Evolutionary conservation across 2,329 filamentous ascomycete species (phyloP).

Genomic region (Orbilia oligospora): DNA sequence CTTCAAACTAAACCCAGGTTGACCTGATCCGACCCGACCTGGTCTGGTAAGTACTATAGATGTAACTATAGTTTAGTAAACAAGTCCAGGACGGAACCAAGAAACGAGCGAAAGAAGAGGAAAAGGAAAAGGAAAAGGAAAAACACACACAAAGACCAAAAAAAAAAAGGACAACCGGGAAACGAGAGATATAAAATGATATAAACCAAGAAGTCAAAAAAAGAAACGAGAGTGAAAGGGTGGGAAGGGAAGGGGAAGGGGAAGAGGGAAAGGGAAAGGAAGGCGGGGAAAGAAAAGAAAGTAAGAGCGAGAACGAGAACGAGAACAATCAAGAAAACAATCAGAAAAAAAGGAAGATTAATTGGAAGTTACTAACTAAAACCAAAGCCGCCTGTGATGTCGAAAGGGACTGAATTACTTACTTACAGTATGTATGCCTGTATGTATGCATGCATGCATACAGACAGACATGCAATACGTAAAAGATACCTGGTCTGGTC

Average conservation of each 20-base stretch:
- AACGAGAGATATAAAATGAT: slow-evolving; percentile 20
- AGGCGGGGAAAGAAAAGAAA: slow-evolving; percentile 8
- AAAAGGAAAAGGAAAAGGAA: slow-evolving; percentile 5
- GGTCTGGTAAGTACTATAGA: too few species aligned
- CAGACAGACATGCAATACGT: slow-evolving; percentile 6
- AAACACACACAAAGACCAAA: too few species aligned
- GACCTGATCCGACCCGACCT: background rate
- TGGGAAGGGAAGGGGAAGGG: background rate
- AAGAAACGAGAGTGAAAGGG: slow-evolving; percentile 18
- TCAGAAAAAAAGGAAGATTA: too few species aligned
- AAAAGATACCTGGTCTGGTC: slow-evolving; percentile 1
- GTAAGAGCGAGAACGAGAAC: slow-evolving; percentile 8
- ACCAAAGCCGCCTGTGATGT: slow-evolving; percentile 5
- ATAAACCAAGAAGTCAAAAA: slow-evolving; percentile 3
- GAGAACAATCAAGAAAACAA: background rate
- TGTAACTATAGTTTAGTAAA: slow-evolving; percentile 6
- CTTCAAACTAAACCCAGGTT: slow-evolving; percentile 10
- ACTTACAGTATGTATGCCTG: too few species aligned
- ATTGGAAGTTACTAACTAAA: background rate
- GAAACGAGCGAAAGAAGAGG: slow-evolving; percentile 24
- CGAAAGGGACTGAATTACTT: background rate
- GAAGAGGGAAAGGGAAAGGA: slow-evolving; percentile 22
- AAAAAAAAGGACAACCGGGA: slow-evolving; percentile 2
- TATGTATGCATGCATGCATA: too few species aligned
- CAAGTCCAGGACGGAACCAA: slow-evolving; percentile 2